Evolutionary conservation across 345 rosid genomes (phyloP), one percentile per base, ranked within the genome.

Genomic region (Hibiscus mutabilis): DNA sequence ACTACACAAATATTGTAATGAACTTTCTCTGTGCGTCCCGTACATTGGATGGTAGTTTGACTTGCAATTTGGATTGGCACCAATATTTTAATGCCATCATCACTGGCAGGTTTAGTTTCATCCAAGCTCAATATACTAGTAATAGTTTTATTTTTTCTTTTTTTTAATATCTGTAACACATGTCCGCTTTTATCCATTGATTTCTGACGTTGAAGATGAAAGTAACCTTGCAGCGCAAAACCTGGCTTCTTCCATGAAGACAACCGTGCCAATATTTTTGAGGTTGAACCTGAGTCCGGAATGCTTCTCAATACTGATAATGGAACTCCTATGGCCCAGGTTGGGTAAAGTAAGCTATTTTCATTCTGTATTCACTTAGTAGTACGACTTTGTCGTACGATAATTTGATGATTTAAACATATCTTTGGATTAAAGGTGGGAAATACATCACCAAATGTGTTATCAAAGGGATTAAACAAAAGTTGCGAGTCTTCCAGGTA

Each of bases 181-280:
- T 46, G 59, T 78, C 29, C 51, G 37, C 63, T 57, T 37, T n/a
- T 66, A 22, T 31, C 68, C 52, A 70, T 64, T 69, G 33, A 62
- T 37, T 71, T 79, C 58, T 80, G 76, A 72, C 12, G 2, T 33
- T 60, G 19, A 53, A 61, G 51, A 79, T 69, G 46, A 37, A 49
- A 21, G 9, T 53, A 35, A 52, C 69, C 6, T 1, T 78, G 57
- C 91, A 95, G 99, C 74, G 96, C 96, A 21, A 95, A 95, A 81
- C 99, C 99, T 25, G 87, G 99, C 27, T 95, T 95, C 79, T 95
- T 95, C 85, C 97, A 86, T 75, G 99, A 95, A 61, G 93, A 85
- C 56, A 89, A 86, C 27, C 90, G 86, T 51, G 97, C 97, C 67
- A 88, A 81, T 79, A 86, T 95, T 71, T 95, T 92, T 80, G 97